Base-by-base conservation (phyloP, 495 filamentous ascomycete genomes). In the Daldinia grandis region DNA sequence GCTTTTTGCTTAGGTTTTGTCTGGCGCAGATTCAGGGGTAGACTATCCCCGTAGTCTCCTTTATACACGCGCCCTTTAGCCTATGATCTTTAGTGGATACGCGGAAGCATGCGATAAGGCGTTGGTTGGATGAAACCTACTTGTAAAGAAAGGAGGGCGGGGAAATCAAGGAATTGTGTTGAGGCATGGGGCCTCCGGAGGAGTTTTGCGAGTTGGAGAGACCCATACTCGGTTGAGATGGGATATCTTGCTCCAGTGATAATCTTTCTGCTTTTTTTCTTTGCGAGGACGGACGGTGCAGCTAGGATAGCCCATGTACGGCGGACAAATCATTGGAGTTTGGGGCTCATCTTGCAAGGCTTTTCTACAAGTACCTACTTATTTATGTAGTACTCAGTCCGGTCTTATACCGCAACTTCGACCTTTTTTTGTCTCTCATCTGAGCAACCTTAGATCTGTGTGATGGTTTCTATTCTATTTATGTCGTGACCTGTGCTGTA, bases 61-160 rank as follows among this genome's bases (percentile, higher is more conserved):
- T 27, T 27, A 14, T 15, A 27, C 42, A 19, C 47, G 59, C 35
- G 19, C 31, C 9, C n/a, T 54, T 69, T 60, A 54, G n/a, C 30
- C 60, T 30, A 59, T 21, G 30, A 27, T 21, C 56, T 44, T 27
- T 59, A 38, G 56, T 31, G 17, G 59, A 44, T 30, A 64, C 35
- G 56, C 33, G 35, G 60, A 61, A 38, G 35, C 55, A 68, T 61
- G 59, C 27, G 65, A 73, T 42, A 68, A 68, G 70, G 70, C 64
- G 70, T 73, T 73, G 49, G 47, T 58, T 28, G 53, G 53, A 21
- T 57, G 61, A 24, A 24, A 31, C 17, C n/a, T 33, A 37, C 27
- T 44, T 47, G 47, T 27, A 63, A 58, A 55, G 49, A 58, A 59
- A 21, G 55, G 59, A 55, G 25, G 27, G 47, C 12, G 24, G 64